Evolutionary conservation across 805 yeast genomes (phyloP).

Genomic region (Saccharomyces eubayanus): DNA sequence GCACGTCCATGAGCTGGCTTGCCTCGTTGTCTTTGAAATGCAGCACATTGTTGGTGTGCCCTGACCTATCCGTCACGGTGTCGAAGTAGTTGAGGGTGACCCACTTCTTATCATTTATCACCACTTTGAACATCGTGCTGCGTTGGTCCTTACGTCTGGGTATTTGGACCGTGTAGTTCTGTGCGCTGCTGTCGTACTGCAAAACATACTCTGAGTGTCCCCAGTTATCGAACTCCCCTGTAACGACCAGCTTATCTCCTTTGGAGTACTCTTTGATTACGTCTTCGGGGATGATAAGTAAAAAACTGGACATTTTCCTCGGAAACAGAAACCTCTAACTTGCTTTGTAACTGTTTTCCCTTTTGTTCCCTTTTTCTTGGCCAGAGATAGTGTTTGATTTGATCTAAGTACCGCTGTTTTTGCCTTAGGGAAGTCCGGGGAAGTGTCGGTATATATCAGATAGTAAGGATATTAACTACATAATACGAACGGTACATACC

Average conservation of each 20-base stretch:
- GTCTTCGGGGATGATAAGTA: not conserved
- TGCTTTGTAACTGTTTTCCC: not conserved
- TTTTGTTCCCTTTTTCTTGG: not conserved
- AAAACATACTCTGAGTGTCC: conserved; percentile 13
- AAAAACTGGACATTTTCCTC: not conserved
- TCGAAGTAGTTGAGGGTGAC: conserved; percentile 20
- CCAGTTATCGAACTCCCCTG: conserved; percentile 29
- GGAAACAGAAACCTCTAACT: not conserved
- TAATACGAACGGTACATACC: not conserved
- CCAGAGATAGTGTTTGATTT: not conserved
- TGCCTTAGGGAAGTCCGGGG: not conserved
- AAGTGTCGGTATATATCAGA: not conserved
- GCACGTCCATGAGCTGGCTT: not conserved
- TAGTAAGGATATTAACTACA: not conserved
- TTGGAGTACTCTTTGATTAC: not conserved
- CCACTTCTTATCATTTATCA: conserved; percentile 23
- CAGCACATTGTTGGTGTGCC: conserved; percentile 19
- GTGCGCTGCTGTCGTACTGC: conserved; percentile 7
- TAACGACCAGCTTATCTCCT: conserved; percentile 7
- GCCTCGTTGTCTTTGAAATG: conserved; percentile 11
- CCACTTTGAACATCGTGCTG: conserved; percentile 16
- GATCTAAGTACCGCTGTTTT: not conserved
- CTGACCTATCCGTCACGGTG: conserved; percentile 17
- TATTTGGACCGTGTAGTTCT: conserved; percentile 12
- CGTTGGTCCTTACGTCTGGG: conserved; percentile 10